Base-by-base conservation (phyloP, 2,329 filamentous ascomycete genomes). In the Penicillium thymicola region DNA sequence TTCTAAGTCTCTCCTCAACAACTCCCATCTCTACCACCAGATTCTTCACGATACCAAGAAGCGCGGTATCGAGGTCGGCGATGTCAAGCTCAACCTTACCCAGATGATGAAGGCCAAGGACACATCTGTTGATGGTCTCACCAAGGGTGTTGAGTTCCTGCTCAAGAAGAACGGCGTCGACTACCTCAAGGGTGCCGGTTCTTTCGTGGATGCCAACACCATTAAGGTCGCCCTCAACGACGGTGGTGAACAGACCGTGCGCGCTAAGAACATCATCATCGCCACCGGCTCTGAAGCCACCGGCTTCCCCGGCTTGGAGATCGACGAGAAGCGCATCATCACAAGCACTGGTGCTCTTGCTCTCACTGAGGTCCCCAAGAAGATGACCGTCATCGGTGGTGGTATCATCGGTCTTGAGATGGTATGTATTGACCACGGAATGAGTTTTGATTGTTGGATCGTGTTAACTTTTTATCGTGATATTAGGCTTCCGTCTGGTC, bases 91-190 rank as follows among this genome's bases (percentile, higher is more conserved):
- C 73, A 97, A 99, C 83, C 84, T 99, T 44, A 78, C 82, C 70
- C 88, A 94, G 76, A 92, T 99, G 86, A 97, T 99, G 92, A 96
- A 97, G 82, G 92, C 94, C 58, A 99, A 99, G 82, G 93, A 99
- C 51, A 89, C 86, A 36, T 95, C 94, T 51, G 94, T 99, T 61
- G 78, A 81, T 40, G 86, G 92, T 48, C 81, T 99, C 65, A 99
- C 94, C 65, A 97, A 97, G 83, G 94, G 94, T 75, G 89, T 99
- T 65, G 94, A 99, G 78, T 99, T 93, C 75, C 82, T 99, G 62
- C 89, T 99, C 80, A 97, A 97, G 87, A 97, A 99, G 85, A 99
- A 99, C 81, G 90, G 91, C 63, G 94, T 97, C 65, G 92, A 97
- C 75, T 99, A 97, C 78, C 84, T 97, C 80, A 97, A 97, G 82